Evolutionary conservation across 2,329 filamentous ascomycete species (phyloP), one percentile per base, ranked within the genome.

Genomic region (Phaeosphaeriaceae sp.): DNA sequence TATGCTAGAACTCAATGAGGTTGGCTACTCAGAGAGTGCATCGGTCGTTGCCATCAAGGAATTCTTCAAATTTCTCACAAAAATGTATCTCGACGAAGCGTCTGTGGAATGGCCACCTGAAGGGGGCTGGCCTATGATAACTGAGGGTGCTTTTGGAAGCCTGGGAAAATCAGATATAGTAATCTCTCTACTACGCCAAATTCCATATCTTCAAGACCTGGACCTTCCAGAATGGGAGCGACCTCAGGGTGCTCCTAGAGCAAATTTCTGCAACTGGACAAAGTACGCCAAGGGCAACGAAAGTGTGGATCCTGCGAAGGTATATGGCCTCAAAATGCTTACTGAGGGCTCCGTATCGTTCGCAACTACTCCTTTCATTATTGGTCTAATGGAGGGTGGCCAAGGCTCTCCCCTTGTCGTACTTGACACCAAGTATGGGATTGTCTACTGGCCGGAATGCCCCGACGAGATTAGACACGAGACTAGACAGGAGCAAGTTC

Each of bases 81-180:
- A 23, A 15, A 51, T 62, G 49, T 62, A 60, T 28, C 34, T 58
- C 26, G 42, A 52, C 18, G 45, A 50, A 11, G 35, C 42, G 1
- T 21, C 29, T 2, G 23, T 61, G 11, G 4, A 39, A 18, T 34
- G 51, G 21, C 53, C 58, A 11, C 58, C 56, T 6, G 23, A 46
- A 23, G 32, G 36, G 6, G 53, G 56, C 11, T 57, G 56, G 51
- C 15, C 48, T 18, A 13, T 47, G 16, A 57, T 61, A 26, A 30
- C 42, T 13, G 21, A 13, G 9, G 15, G 12, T 3, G 29, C 29
- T 44, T 47, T 21, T 40, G 33, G 15, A 59, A 55, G 23, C 48
- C 38, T 12, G 55, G n/a, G n/a, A n/a, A n/a, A n/a, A n/a, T n/a
- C n/a, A n/a, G n/a, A n/a, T n/a, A n/a, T n/a, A n/a, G n/a, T 58